Percentiles rank a stretch among this genome's conserved stretches.
phyloP scores from a whole-genome alignment of 495 filamentous ascomycete species.

The Xylaria nigripes region DNA sequence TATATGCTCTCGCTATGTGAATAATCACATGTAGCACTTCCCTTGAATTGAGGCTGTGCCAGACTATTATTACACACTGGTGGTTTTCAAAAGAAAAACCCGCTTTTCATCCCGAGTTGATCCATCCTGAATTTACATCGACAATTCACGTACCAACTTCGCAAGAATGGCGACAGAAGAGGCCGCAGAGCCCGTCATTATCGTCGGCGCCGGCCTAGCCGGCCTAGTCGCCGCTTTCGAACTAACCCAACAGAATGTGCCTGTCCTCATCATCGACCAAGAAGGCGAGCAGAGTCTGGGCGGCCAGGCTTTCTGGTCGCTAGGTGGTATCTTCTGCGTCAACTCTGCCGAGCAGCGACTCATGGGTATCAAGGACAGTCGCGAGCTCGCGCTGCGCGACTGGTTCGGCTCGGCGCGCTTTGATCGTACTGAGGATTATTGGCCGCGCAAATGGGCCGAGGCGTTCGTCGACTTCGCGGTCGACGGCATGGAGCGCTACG shows the following conservation, averaged over 20 bases:
- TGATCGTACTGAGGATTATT: slow-evolving; percentile 41
- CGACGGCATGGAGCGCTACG: slow-evolving; percentile 41
- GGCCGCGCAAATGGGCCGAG: slow-evolving; percentile 45
- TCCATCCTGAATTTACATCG: no score
- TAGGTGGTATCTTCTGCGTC: slow-evolving; percentile 46
- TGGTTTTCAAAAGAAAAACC: no score
- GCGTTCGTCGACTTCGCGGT: slow-evolving; percentile 47
- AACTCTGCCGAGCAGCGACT: slow-evolving; percentile 41
- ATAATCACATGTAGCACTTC: no score
- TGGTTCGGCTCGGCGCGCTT: slow-evolving; percentile 44
- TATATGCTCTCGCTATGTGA: no score
- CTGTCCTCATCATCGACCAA: slow-evolving; percentile 40
- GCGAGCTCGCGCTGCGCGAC: slow-evolving; percentile 41
- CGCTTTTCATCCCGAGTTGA: no score
- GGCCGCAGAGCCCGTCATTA: slow-evolving; percentile 34
- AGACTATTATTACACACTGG: no score
- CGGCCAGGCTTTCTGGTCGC: slow-evolving; percentile 49
- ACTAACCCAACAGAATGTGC: slow-evolving; percentile 35
- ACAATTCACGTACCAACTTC: no score
- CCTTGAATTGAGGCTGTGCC: no score
- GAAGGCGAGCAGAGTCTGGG: slow-evolving; percentile 40
- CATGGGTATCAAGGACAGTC: slow-evolving; percentile 42
- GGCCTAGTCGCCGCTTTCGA: slow-evolving; percentile 46
- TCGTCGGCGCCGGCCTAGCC: slow-evolving; percentile 44
- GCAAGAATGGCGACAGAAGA: neutral